Conservation (phyloP, 108 stramenopile species). For the Schizochytrium sp. region DNA sequence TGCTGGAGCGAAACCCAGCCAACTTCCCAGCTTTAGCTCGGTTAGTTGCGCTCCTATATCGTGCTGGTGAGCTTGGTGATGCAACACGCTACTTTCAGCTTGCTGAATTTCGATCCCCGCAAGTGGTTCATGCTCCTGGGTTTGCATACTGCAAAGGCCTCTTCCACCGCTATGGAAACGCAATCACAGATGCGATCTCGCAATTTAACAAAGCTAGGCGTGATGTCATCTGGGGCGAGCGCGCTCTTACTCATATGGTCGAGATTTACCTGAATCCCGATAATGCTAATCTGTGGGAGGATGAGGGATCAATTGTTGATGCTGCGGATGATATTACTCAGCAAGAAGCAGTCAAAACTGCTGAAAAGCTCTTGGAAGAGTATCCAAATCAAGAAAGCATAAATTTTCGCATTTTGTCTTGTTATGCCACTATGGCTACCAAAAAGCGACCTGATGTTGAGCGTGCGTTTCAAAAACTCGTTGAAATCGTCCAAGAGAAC, state of each 20-base stretch:
- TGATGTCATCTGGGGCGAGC: conserved; percentile 71
- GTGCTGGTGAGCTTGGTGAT: conserved; percentile 73
- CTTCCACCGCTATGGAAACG: conserved; percentile 71
- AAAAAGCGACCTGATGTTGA: conserved; percentile 68
- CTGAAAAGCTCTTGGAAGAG: conserved; percentile 15
- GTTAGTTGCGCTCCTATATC: conserved; percentile 69
- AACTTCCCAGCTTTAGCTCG: conserved; percentile 72
- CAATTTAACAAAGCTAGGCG: conserved; percentile 74
- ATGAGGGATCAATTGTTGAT: not conserved
- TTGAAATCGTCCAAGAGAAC: conserved; percentile 73
- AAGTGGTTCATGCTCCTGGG: conserved; percentile 71
- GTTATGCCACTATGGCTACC: conserved; percentile 65
- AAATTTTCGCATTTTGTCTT: conserved; percentile 64
- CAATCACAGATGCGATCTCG: conserved; percentile 72
- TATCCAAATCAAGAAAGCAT: not conserved
- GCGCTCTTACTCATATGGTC: conserved; percentile 74
- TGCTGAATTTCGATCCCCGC: conserved; percentile 66
- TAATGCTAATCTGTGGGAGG: conserved; percentile 68
- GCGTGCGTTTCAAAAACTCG: conserved; percentile 71
- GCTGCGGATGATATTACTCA: not conserved
- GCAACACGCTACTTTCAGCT: conserved; percentile 68
- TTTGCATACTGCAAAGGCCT: conserved; percentile 75
- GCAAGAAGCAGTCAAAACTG: not conserved
- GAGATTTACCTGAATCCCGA: conserved; percentile 80
- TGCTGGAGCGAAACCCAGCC: conserved; percentile 67